Conservation (phyloP, 768 basidiomycete genomes). For the Chlorophyllum brunneum region DNA sequence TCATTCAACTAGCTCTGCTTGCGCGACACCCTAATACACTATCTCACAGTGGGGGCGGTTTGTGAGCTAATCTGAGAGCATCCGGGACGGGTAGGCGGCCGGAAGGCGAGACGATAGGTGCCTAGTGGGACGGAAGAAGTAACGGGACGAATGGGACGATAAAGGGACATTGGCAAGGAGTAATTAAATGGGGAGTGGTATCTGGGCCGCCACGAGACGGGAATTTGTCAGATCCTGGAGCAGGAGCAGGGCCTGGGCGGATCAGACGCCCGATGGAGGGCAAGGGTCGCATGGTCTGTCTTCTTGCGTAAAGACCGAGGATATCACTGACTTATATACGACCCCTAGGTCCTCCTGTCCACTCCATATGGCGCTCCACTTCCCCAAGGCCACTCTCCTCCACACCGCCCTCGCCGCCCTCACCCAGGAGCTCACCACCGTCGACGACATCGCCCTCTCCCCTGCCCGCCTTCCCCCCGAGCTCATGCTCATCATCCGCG, state of each 20-base stretch:
- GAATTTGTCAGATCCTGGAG: constrained; percentile 8
- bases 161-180: not conserved
- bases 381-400: constrained; percentile 31
- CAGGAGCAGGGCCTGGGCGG: constrained; percentile 1
- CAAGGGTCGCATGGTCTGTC: not conserved
- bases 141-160: too few species aligned
- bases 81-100: constrained; percentile 12
- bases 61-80: constrained; percentile 4
- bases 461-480: constrained; percentile 40
- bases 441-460: constrained; percentile 34
- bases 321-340: constrained; percentile 5
- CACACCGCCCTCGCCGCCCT: constrained; percentile 50
- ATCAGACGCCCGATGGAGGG: too few species aligned
- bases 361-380: constrained; percentile 11
- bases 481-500: constrained; percentile 49
- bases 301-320: constrained; percentile 8
- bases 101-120: not conserved
- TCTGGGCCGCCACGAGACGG: not conserved
- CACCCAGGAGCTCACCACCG: constrained; percentile 40
- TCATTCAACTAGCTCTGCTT: not conserved
- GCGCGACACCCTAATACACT: not conserved
- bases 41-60: not conserved
- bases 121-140: not conserved
- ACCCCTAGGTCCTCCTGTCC: constrained; percentile 13
- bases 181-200: not conserved